Conservation (phyloP, 2,329 filamentous ascomycete species). For the Fusarium sacchari region DNA sequence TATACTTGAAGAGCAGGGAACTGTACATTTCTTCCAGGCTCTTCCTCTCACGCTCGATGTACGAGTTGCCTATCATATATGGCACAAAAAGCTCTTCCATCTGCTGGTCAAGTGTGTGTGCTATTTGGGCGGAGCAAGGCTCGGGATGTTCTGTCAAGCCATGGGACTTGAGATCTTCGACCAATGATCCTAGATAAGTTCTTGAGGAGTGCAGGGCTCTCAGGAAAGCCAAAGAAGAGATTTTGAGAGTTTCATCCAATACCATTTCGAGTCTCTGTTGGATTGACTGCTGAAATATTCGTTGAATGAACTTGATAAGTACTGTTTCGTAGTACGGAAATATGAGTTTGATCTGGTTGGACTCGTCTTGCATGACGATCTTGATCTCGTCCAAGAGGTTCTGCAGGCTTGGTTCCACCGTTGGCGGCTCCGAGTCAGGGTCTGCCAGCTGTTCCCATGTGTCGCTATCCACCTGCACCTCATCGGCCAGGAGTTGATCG, state of each 20-base stretch:
- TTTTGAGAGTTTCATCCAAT: constrained; percentile 89
- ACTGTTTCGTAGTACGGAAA: constrained; percentile 98
- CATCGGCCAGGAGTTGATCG: constrained; percentile 89
- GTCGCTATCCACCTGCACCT: constrained; percentile 78
- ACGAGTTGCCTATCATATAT: constrained; percentile 74
- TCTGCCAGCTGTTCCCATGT: constrained; percentile 94
- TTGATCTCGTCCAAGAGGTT: constrained; percentile 93
- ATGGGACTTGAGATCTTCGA: constrained; percentile 94
- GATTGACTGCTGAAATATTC: constrained; percentile 97
- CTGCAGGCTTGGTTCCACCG: constrained; percentile 91
- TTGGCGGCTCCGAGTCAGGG: constrained; percentile 90
- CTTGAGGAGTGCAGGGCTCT: constrained; percentile 90
- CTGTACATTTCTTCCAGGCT: constrained; percentile 85
- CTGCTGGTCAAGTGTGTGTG: constrained; percentile 77
- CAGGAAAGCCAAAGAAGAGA: constrained; percentile 92
- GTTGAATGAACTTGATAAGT: constrained; percentile 89
- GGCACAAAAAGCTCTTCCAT: constrained; percentile 81
- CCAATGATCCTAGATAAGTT: constrained; percentile 84
- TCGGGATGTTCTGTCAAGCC: constrained; percentile 96
- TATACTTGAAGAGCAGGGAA: constrained; percentile 94
- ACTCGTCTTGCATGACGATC: constrained; percentile 96
- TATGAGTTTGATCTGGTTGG: constrained; percentile 93
- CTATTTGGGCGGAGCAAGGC: constrained; percentile 85
- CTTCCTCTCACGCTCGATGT: constrained; percentile 75
- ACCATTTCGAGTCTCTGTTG: constrained; percentile 97